Evolutionary conservation across 179 eudicot species (phyloP).

Genomic region (Heliamphora pulchella): DNA sequence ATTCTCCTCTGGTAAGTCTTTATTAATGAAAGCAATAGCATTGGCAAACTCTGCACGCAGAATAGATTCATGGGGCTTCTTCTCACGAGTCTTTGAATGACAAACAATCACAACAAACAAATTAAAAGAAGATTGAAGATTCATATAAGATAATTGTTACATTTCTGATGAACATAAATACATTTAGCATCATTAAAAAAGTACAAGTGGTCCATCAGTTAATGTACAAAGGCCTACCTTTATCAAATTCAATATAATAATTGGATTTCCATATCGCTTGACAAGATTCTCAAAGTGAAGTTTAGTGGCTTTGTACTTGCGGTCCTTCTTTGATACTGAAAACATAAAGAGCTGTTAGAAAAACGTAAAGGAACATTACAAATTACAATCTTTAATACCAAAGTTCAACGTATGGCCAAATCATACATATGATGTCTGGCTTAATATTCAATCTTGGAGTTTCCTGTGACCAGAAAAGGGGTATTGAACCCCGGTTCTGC

Average conservation of each 20-base stretch:
- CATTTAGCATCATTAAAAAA: neutral
- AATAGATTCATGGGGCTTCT: conserved; percentile 88
- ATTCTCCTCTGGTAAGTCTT: conserved; percentile 55
- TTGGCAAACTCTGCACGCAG: conserved; percentile 82
- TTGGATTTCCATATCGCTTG: conserved; percentile 89
- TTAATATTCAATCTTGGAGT: conserved; percentile 77
- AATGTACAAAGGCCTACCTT: conserved; percentile 45
- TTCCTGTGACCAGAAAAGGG: conserved; percentile 97
- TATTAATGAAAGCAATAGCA: conserved; percentile 74
- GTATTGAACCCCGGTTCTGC: conserved; percentile 91
- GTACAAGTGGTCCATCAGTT: neutral
- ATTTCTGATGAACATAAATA: neutral
- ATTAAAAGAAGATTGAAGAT: neutral
- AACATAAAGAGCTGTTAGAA: conserved; percentile 21
- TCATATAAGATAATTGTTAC: neutral
- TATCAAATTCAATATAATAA: conserved; percentile 72
- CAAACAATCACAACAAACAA: conserved; percentile 11
- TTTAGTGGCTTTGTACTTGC: conserved; percentile 64
- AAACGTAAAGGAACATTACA: conserved; percentile 4
- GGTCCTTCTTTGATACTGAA: conserved; percentile 49
- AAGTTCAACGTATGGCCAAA: neutral
- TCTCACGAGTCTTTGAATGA: conserved; percentile 62
- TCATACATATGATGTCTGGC: conserved; percentile 82
- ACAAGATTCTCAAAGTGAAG: conserved; percentile 86
- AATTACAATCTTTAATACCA: neutral